Evolutionary conservation across 768 basidiomycete genomes (phyloP).

Genomic region (Amanita exitialis): DNA sequence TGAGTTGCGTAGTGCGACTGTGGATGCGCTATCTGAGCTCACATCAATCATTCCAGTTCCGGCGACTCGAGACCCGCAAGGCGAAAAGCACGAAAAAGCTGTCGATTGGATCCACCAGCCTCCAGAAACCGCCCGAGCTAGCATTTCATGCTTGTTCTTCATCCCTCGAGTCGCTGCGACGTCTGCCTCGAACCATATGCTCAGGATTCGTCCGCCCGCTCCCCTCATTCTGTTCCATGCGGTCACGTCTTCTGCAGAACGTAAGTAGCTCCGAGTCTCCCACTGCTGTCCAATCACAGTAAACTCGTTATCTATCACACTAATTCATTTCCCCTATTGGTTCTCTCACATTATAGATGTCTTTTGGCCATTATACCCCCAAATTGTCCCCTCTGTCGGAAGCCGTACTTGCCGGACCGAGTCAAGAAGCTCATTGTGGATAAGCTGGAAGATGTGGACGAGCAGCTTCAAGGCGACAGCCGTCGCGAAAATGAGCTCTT

Average conservation of each 20-base stretch:
- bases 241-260: slow-evolving; percentile 67
- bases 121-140: not conserved
- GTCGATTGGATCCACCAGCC: not conserved
- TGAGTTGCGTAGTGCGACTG: not conserved
- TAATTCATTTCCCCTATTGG: not conserved
- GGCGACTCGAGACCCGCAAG: not conserved
- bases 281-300: slow-evolving; percentile 5
- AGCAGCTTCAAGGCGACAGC: slow-evolving; percentile 9
- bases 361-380: slow-evolving; percentile 38
- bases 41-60: not conserved
- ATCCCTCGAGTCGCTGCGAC: slow-evolving; percentile 66
- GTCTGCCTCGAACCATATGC: slow-evolving; percentile 62
- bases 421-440: slow-evolving; percentile 65
- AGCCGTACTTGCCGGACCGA: slow-evolving; percentile 42
- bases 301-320: not conserved
- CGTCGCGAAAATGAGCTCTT: slow-evolving; percentile 25
- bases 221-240: slow-evolving; percentile 66
- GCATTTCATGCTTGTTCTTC: slow-evolving; percentile 41
- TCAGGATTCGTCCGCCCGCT: slow-evolving; percentile 36
- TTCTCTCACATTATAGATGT: slow-evolving; percentile 29
- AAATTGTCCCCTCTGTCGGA: slow-evolving; percentile 60
- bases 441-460: slow-evolving; percentile 25
- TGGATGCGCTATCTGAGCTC: not conserved
- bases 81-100: not conserved
- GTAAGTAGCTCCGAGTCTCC: slow-evolving; percentile 27